phyloP scores from a whole-genome alignment of 805 yeast genomes.

The Phaffomyces antillensis region DNA sequence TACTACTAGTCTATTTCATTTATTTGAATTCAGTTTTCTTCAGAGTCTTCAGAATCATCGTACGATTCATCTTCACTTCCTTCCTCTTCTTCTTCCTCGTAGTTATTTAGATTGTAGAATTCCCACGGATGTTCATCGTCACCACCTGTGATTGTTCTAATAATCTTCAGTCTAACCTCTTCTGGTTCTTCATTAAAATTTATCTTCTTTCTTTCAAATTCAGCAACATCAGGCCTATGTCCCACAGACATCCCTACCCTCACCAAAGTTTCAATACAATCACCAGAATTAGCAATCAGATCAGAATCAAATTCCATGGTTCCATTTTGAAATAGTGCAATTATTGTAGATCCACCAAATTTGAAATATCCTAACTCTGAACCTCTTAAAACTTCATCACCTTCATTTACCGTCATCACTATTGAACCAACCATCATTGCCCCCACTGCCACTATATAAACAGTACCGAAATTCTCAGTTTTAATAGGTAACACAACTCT shows the following conservation, averaged over 20 bases:
- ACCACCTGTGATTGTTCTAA: slow-evolving; percentile 54
- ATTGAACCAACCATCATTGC: slow-evolving; percentile 99
- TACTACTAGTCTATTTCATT: neutral
- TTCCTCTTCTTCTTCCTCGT: slow-evolving; percentile 13
- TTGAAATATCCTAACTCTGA: slow-evolving; percentile 92
- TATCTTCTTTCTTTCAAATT: slow-evolving; percentile 40
- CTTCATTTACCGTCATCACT: slow-evolving; percentile 57
- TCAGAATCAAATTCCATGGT: slow-evolving; percentile 65
- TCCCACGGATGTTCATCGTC: slow-evolving; percentile 25
- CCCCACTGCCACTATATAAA: slow-evolving; percentile 78
- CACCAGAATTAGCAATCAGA: slow-evolving; percentile 56
- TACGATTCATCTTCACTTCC: slow-evolving; percentile 1
- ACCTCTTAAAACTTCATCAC: slow-evolving; percentile 53
- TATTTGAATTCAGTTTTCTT: neutral
- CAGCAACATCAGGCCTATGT: slow-evolving; percentile 47
- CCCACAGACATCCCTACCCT: slow-evolving; percentile 92
- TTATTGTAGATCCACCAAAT: slow-evolving; percentile 90
- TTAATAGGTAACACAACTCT: slow-evolving; percentile 73
- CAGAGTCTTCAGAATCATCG: neutral
- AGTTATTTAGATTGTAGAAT: slow-evolving; percentile 13
- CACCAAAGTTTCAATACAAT: slow-evolving; percentile 73
- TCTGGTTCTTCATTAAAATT: slow-evolving; percentile 41
- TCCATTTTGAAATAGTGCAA: slow-evolving; percentile 52
- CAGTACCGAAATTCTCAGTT: slow-evolving; percentile 69
- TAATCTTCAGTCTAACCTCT: slow-evolving; percentile 41